Percentiles rank a stretch among this genome's conserved stretches.
Conservation (phyloP, 2,329 filamentous ascomycete species). For the Graphilbum sp. region DNA sequence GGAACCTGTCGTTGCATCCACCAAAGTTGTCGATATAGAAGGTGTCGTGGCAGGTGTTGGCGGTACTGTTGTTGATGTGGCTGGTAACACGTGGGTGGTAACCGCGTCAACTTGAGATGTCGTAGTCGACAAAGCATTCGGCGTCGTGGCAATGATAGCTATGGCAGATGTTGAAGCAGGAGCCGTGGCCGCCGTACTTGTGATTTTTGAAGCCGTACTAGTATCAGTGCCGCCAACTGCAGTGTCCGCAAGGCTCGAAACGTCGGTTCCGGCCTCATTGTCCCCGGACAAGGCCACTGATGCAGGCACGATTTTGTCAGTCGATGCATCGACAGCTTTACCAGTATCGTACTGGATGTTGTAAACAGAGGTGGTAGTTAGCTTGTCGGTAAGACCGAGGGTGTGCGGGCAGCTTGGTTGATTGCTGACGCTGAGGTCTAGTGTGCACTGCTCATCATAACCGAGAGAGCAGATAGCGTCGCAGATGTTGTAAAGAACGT, state of each 20-base stretch:
- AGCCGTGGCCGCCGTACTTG: too few species aligned
- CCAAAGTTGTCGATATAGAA: neutral
- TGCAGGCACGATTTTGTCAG: slow-evolving; percentile 10
- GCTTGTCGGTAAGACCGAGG: slow-evolving; percentile 21
- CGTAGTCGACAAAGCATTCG: too few species aligned
- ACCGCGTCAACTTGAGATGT: too few species aligned
- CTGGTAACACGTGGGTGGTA: too few species aligned
- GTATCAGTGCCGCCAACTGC: too few species aligned
- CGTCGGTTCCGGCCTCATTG: neutral
- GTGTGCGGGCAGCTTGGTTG: slow-evolving; percentile 32
- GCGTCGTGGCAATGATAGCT: too few species aligned
- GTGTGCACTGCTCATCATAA: slow-evolving; percentile 31
- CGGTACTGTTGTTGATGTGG: neutral
- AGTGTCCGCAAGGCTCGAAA: too few species aligned
- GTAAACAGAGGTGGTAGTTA: slow-evolving; percentile 25
- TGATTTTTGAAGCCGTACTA: too few species aligned
- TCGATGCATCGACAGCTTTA: slow-evolving; percentile 19
- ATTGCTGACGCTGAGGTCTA: slow-evolving; percentile 23
- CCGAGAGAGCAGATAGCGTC: slow-evolving; percentile 33
- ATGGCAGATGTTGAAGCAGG: too few species aligned
- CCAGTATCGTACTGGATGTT: slow-evolving; percentile 37
- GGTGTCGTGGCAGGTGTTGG: neutral
- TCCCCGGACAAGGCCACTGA: neutral
- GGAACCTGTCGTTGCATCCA: neutral
- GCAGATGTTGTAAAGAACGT: slow-evolving; percentile 35